Percentiles rank a stretch among this genome's conserved stretches.
Evolutionary conservation across 805 yeast species (phyloP).

Genomic region (Kodamaea hsintzibuensis): DNA sequence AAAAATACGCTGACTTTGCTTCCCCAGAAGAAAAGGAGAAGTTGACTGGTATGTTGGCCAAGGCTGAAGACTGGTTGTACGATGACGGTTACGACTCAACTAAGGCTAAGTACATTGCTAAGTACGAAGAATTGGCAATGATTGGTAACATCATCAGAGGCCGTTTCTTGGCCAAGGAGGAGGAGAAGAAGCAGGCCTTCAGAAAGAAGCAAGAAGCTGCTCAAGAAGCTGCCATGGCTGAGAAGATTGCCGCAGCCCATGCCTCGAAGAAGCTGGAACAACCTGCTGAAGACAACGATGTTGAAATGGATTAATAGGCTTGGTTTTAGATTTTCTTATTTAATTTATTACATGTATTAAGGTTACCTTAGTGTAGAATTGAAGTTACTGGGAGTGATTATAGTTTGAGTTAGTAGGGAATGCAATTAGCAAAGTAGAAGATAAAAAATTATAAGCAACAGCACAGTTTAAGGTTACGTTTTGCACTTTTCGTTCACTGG

Average conservation of each 20-base stretch:
- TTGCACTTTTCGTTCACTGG: too few species aligned
- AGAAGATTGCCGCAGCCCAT: slow-evolving; percentile 70
- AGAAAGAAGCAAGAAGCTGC: slow-evolving; percentile 87
- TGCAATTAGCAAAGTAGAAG: too few species aligned
- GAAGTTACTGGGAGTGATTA: too few species aligned
- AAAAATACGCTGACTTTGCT: slow-evolving; percentile 84
- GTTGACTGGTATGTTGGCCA: slow-evolving; percentile 68
- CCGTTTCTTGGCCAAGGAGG: slow-evolving; percentile 90
- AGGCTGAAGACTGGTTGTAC: slow-evolving; percentile 98
- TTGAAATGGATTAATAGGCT: slow-evolving; percentile 33
- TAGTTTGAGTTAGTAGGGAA: too few species aligned
- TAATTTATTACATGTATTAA: neutral
- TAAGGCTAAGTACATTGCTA: slow-evolving; percentile 96
- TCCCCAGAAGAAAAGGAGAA: slow-evolving; percentile 85
- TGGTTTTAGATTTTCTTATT: neutral
- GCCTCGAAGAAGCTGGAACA: slow-evolving; percentile 22
- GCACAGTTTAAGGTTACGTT: too few species aligned
- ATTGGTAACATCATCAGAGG: slow-evolving; percentile 94
- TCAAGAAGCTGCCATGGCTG: slow-evolving; percentile 80
- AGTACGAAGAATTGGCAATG: slow-evolving; percentile 94
- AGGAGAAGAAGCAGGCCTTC: slow-evolving; percentile 88
- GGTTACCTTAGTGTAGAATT: neutral
- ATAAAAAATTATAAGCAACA: too few species aligned
- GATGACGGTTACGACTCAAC: slow-evolving; percentile 96
- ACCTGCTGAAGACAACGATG: slow-evolving; percentile 13